Evolutionary conservation across 1,284 basidiomycete genomes (phyloP).

Genomic region (Melampsora abietis-canadensis): DNA sequence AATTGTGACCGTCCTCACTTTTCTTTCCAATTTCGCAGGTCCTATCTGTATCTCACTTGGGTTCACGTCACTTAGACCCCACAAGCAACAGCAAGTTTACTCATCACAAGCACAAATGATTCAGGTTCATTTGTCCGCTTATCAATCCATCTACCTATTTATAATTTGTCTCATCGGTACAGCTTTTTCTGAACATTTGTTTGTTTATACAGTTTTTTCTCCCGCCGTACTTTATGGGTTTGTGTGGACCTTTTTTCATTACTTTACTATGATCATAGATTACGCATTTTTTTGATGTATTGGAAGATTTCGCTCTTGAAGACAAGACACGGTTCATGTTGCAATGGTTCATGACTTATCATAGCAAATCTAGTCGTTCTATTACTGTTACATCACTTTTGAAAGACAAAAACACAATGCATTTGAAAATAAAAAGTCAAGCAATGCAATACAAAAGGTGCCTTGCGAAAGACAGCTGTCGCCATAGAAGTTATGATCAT

Average conservation of each 20-base stretch:
- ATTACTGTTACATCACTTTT: too few relatives aligned
- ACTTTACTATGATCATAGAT: conserved; percentile 4
- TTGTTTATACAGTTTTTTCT: conserved; percentile 47
- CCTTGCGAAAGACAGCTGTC: not conserved
- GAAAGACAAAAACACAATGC: not conserved
- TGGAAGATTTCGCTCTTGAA: not conserved
- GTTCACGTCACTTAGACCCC: not conserved
- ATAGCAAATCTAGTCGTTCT: not conserved
- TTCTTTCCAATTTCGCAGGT: conserved; percentile 47
- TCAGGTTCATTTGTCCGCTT: conserved; percentile 19
- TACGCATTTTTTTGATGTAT: not conserved
- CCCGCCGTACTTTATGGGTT: conserved; percentile 45
- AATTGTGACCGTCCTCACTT: conserved; percentile 46
- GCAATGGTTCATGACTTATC: not conserved
- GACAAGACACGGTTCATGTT: not conserved
- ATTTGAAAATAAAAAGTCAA: not conserved
- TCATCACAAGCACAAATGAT: not conserved
- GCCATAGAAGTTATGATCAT: not conserved
- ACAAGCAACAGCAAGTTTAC: not conserved
- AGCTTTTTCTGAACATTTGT: conserved; percentile 46
- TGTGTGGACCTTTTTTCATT: conserved; percentile 43
- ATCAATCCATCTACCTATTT: conserved; percentile 13
- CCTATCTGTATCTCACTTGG: conserved; percentile 41
- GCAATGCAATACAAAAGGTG: not conserved
- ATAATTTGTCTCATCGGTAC: conserved; percentile 38